Evolutionary conservation across 805 yeast species (phyloP).

Genomic region (Sungouiella blattae): DNA sequence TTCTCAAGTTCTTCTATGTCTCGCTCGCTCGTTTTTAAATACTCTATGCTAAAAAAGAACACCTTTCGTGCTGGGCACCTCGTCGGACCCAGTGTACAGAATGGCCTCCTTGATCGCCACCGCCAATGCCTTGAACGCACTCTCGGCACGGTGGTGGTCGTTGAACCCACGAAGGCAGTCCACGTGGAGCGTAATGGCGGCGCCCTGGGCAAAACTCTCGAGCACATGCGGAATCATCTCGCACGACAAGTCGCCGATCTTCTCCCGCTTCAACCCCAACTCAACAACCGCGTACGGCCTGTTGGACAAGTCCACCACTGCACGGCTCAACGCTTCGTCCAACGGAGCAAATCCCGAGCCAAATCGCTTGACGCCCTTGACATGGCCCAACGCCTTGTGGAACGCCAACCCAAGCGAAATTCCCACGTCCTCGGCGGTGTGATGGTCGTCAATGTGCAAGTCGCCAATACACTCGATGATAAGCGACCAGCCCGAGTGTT

Average conservation of each 20-base stretch:
- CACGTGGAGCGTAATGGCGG: slow-evolving; percentile 87
- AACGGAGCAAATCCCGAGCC: slow-evolving; percentile 93
- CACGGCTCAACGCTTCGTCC: slow-evolving; percentile 92
- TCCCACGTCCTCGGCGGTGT: slow-evolving; percentile 93
- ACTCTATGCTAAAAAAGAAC: slow-evolving; percentile 68
- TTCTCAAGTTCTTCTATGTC: no score
- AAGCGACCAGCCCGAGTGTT: slow-evolving; percentile 95
- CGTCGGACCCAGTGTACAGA: slow-evolving; percentile 78
- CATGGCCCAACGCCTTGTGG: slow-evolving; percentile 83
- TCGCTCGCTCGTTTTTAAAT: no score
- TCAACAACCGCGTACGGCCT: slow-evolving; percentile 91
- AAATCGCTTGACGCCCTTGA: slow-evolving; percentile 87
- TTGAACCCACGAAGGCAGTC: slow-evolving; percentile 91
- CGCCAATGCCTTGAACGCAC: slow-evolving; percentile 95
- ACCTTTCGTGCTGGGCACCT: slow-evolving; percentile 95
- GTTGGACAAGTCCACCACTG: slow-evolving; percentile 93
- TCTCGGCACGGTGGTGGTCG: slow-evolving; percentile 95
- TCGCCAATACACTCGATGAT: slow-evolving; percentile 90
- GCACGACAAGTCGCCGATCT: slow-evolving; percentile 84
- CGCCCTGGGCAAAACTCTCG: slow-evolving; percentile 91
- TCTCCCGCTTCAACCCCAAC: slow-evolving; percentile 86
- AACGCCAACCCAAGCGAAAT: slow-evolving; percentile 89
- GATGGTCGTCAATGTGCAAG: slow-evolving; percentile 95
- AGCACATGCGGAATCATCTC: slow-evolving; percentile 98
- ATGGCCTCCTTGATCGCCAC: slow-evolving; percentile 86